These are phyloP conservation scores for Mollisiaceae sp. DNA, from an alignment of 2,329 filamentous ascomycete genomes.

Conservation along the genomic window DNA sequence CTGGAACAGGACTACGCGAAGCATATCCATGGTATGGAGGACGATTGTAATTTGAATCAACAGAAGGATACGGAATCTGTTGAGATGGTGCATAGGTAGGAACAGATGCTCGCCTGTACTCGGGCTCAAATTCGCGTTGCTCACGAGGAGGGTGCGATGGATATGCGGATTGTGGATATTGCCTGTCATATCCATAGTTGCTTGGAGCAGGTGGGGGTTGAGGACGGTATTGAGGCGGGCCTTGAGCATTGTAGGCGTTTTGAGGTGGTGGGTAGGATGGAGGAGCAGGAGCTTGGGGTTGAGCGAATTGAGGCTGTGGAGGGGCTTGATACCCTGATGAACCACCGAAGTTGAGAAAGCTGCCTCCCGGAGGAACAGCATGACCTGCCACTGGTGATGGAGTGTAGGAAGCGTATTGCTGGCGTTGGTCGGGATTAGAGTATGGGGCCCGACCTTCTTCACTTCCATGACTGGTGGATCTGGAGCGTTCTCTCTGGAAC, in stretches of 20 bases:
- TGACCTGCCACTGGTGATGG: constrained; percentile 24
- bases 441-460: constrained; percentile 2
- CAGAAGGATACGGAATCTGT: constrained; percentile 23
- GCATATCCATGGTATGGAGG: constrained; percentile 24
- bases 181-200: constrained; percentile 17
- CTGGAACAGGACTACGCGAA: constrained; percentile 18
- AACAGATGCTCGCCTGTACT: constrained; percentile 32
- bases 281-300: constrained; percentile 24
- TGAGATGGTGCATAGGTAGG: constrained; percentile 7
- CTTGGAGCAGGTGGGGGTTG: constrained; percentile 10
- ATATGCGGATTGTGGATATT: constrained; percentile 23
- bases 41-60: constrained; percentile 29
- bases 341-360: constrained; percentile 45
- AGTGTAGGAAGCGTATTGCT: constrained; percentile 10
- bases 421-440: constrained; percentile 17
- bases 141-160: constrained; percentile 23
- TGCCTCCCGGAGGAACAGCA: constrained; percentile 42
- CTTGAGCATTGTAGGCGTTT: constrained; percentile 23
- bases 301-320: constrained; percentile 29
- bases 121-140: constrained; percentile 30
- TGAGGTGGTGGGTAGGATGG: constrained; percentile 34
- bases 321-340: constrained; percentile 27
- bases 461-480: constrained; percentile 29
- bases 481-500: constrained; percentile 34
- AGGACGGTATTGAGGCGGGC: constrained; percentile 22